A percentile compares a stretch with the other conserved stretches of the same genome.
phyloP scores from a whole-genome alignment of 2,329 filamentous ascomycete species.

The Harringtonia lauricola region DNA sequence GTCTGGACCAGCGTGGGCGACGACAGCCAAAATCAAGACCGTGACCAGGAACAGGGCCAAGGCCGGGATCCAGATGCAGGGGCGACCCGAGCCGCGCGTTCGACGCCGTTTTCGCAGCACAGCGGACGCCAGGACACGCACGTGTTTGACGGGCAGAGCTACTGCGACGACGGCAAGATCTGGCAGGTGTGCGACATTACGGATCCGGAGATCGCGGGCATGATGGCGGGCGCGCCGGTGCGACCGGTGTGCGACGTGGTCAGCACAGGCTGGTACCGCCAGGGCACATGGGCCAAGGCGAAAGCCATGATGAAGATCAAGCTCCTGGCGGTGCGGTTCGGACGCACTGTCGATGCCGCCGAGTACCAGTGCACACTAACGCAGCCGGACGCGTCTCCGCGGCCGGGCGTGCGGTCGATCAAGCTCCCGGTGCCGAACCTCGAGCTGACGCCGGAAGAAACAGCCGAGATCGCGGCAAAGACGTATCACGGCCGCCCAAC shows the following conservation, averaged over 20 bases:
- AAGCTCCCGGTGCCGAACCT: constrained; percentile 27
- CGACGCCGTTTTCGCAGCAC: background rate
- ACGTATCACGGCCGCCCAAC: constrained; percentile 9
- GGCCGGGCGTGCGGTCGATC: constrained; percentile 17
- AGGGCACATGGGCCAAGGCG: constrained; percentile 71
- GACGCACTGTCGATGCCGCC: constrained; percentile 35
- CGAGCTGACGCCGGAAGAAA: constrained; percentile 25
- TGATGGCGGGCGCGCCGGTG: constrained; percentile 55
- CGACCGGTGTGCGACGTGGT: constrained; percentile 45
- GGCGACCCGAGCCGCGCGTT: background rate
- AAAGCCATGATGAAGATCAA: constrained; percentile 85
- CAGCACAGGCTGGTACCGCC: constrained; percentile 74
- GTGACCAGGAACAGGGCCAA: too few relatives aligned
- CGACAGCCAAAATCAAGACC: constrained; percentile 4
- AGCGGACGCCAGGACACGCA: constrained; percentile 43
- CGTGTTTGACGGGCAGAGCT: constrained; percentile 69
- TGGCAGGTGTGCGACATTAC: constrained; percentile 93
- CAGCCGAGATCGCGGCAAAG: constrained; percentile 7
- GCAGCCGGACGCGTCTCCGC: constrained; percentile 22
- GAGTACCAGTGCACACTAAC: constrained; percentile 33
- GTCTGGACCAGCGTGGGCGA: constrained; percentile 16
- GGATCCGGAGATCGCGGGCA: constrained; percentile 58
- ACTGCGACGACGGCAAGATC: constrained; percentile 72
- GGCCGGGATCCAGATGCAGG: too few relatives aligned
- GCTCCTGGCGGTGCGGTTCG: constrained; percentile 55